These are phyloP conservation scores for Atractiella rhizophila DNA, from an alignment of 768 basidiomycete species.

Conservation along the genomic window DNA sequence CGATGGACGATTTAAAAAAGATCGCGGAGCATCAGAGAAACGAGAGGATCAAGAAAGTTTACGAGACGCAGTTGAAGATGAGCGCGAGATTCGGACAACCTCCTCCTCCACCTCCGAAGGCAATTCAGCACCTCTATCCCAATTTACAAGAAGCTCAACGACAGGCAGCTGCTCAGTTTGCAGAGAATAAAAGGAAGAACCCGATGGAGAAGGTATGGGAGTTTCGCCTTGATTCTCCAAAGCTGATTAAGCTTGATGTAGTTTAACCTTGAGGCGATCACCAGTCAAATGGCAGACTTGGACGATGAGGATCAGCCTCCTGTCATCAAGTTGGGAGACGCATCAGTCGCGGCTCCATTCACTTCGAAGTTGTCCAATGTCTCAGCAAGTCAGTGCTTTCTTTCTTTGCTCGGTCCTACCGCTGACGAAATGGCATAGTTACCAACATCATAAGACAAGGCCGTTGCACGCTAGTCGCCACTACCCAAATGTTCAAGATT, in stretches of 20 bases:
- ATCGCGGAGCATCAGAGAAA: conserved; percentile 76
- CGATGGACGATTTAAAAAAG: conserved; percentile 67
- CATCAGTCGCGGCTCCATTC: conserved; percentile 94
- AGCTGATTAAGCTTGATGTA: conserved; percentile 18
- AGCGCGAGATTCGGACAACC: conserved; percentile 72
- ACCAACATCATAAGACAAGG: conserved; percentile 95
- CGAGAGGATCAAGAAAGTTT: conserved; percentile 85
- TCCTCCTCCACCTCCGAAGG: conserved; percentile 73
- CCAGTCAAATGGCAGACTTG: conserved; percentile 66
- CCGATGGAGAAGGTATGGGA: too few species aligned
- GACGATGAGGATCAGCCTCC: conserved; percentile 80
- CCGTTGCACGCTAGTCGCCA: conserved; percentile 91
- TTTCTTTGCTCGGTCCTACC: background rate
- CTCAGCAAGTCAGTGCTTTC: conserved; percentile 49
- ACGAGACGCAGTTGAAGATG: conserved; percentile 80
- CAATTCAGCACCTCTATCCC: conserved; percentile 65
- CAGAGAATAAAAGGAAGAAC: conserved; percentile 30
- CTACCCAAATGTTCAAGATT: conserved; percentile 99
- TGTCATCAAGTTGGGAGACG: conserved; percentile 97
- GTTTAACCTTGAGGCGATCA: conserved; percentile 57
- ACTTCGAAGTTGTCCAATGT: conserved; percentile 97
- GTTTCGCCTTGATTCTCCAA: background rate
- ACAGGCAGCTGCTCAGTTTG: conserved; percentile 39
- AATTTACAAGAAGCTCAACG: conserved; percentile 75
- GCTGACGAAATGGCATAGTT: conserved; percentile 27